These are phyloP conservation scores for Leptosphaerulina australis DNA, from an alignment of 2,329 filamentous ascomycete genomes.

Conservation along the genomic window DNA sequence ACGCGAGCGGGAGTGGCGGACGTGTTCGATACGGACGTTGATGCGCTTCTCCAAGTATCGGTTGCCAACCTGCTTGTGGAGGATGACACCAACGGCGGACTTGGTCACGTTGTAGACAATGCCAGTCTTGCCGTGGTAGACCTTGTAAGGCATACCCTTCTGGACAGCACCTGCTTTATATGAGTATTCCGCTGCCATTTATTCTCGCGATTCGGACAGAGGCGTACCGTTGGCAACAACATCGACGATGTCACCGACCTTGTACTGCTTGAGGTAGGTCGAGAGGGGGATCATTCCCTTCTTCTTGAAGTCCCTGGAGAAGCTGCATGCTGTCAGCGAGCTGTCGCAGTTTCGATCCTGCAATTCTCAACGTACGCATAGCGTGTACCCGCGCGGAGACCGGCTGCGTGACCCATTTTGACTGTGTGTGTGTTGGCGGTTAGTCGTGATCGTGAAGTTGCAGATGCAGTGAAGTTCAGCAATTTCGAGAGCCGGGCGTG, in stretches of 20 bases:
- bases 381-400: slow-evolving; percentile 52
- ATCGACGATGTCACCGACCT: slow-evolving; percentile 98
- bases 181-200: slow-evolving; percentile 18
- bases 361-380: slow-evolving; percentile 45
- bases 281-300: slow-evolving; percentile 92
- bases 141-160: slow-evolving; percentile 90
- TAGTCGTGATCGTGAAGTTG: slow-evolving; percentile 15
- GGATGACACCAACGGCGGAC: slow-evolving; percentile 95
- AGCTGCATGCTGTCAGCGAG: slow-evolving; percentile 52
- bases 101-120: slow-evolving; percentile 99
- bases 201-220: slow-evolving; percentile 22
- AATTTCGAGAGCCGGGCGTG: slow-evolving; percentile 14
- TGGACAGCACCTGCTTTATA: slow-evolving; percentile 43
- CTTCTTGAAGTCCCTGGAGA: slow-evolving; percentile 92
- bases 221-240: slow-evolving; percentile 98
- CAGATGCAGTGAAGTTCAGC: background rate
- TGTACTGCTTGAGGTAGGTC: slow-evolving; percentile 95
- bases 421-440: slow-evolving; percentile 19
- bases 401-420: slow-evolving; percentile 57
- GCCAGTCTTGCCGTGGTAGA: slow-evolving; percentile 96
- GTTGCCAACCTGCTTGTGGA: slow-evolving; percentile 97
- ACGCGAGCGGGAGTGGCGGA: slow-evolving; percentile 89
- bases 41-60: slow-evolving; percentile 99
- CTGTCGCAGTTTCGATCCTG: slow-evolving; percentile 11
- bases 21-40: slow-evolving; percentile 98